Percentiles rank a stretch among this genome's conserved stretches.
Evolutionary conservation across 352 stramenopile genomes (phyloP).

Genomic region (Thalassiosira gravida): DNA sequence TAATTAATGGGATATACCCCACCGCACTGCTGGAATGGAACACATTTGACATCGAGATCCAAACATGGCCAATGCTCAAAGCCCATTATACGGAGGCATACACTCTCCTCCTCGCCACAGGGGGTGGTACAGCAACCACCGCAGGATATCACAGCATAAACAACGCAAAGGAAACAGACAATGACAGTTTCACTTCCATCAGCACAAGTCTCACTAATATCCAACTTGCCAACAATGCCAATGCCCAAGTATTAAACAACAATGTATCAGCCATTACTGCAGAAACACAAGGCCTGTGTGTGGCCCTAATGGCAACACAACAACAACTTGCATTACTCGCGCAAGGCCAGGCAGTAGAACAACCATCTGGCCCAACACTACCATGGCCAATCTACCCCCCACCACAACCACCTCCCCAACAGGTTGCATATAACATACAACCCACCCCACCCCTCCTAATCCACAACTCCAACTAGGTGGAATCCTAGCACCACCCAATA

Average conservation of each 20-base stretch:
- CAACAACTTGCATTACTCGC: not conserved
- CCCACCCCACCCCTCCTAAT: not conserved
- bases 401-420: no score
- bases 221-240: slow-evolving; percentile 9
- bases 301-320: not conserved
- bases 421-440: not conserved
- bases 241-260: not conserved
- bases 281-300: not conserved
- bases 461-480: not conserved
- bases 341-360: not conserved
- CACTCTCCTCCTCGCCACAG: not conserved
- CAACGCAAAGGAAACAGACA: not conserved
- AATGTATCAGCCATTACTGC: not conserved
- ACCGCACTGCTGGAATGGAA: slow-evolving; percentile 20
- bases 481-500: not conserved
- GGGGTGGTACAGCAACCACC: not conserved
- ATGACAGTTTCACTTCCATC: slow-evolving; percentile 17
- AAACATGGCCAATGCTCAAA: slow-evolving; percentile 30
- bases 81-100: slow-evolving; percentile 26
- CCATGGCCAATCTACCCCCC: no score
- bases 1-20: slow-evolving; percentile 18
- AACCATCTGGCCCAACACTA: not conserved
- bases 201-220: slow-evolving; percentile 5
- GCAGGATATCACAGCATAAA: slow-evolving; percentile 9
- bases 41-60: not conserved